These are phyloP conservation scores for Orbilia oligospora DNA, from an alignment of 2,329 filamentous ascomycete species.

Conservation along the genomic window DNA sequence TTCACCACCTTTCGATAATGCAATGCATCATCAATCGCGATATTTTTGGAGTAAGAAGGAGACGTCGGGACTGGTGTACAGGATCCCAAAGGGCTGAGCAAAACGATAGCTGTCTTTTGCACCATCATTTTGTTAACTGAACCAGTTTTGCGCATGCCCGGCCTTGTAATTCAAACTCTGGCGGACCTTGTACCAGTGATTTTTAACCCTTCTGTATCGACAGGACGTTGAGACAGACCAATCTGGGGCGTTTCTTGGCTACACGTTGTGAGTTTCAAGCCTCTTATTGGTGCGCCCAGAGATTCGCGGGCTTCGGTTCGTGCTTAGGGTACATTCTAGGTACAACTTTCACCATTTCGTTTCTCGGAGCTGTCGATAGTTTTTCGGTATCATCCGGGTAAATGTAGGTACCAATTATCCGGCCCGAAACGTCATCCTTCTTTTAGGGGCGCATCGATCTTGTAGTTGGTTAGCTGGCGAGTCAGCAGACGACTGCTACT, in stretches of 20 bases:
- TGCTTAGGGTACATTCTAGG: constrained; percentile 13
- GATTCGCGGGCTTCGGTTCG: constrained; percentile 13
- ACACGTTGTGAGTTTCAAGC: constrained; percentile 34
- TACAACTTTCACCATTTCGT: neutral
- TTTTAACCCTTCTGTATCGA: constrained; percentile 7
- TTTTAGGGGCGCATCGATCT: neutral
- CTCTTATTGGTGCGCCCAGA: constrained; percentile 47
- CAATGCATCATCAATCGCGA: constrained; percentile 15
- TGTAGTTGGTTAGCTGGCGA: neutral
- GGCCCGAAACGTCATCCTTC: constrained; percentile 21
- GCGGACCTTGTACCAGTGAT: neutral
- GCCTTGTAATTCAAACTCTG: constrained; percentile 15
- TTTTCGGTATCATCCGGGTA: constrained; percentile 26
- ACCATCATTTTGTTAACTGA: constrained; percentile 35
- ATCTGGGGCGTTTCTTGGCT: constrained; percentile 45
- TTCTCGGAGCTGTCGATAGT: constrained; percentile 1
- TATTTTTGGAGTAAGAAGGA: constrained; percentile 6
- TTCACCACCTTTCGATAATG: constrained; percentile 4
- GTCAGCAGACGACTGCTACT: neutral
- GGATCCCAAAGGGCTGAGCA: constrained; percentile 17
- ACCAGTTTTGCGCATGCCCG: constrained; percentile 16
- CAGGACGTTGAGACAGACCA: constrained; percentile 35
- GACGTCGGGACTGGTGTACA: constrained; percentile 1
- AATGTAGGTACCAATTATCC: constrained; percentile 23
- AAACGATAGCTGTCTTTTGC: constrained; percentile 31